Evolutionary conservation across 1,139 yeast genomes (phyloP).

Genomic region (Yamadazyma sp.): DNA sequence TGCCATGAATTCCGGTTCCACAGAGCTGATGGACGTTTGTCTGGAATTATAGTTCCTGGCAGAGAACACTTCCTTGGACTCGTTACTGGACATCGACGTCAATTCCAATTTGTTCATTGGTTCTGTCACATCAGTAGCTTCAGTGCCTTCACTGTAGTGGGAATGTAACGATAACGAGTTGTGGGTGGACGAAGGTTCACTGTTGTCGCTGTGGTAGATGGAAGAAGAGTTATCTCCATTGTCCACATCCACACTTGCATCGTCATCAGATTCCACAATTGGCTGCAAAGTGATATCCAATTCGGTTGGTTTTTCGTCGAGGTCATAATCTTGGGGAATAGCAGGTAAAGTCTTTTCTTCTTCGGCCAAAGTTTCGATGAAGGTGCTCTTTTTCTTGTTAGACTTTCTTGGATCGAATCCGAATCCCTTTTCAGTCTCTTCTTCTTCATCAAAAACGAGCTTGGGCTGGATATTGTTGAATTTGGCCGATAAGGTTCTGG

Average conservation of each 20-base stretch:
- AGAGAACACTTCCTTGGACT: conserved; percentile 13
- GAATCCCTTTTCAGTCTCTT: conserved; percentile 16
- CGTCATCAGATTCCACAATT: conserved; percentile 36
- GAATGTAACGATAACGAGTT: conserved; percentile 45
- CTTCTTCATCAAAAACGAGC: conserved; percentile 19
- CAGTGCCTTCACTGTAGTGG: conserved; percentile 29
- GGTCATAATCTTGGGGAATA: conserved; percentile 6
- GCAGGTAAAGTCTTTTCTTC: conserved; percentile 9
- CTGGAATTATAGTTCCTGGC: conserved; percentile 15
- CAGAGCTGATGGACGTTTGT: conserved; percentile 18
- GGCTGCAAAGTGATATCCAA: conserved; percentile 32
- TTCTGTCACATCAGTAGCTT: conserved; percentile 14
- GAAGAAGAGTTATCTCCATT: conserved; percentile 33
- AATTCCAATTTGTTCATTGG: conserved; percentile 18
- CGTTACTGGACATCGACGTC: conserved; percentile 14
- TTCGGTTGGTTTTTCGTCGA: conserved; percentile 17
- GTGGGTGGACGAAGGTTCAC: conserved; percentile 33
- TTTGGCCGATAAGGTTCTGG: conserved; percentile 12
- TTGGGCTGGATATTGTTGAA: conserved; percentile 18
- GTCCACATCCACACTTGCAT: conserved; percentile 21
- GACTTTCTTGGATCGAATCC: conserved; percentile 26
- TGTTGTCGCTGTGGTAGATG: conserved; percentile 32
- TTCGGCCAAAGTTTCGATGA: conserved; percentile 3
- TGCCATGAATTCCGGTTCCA: conserved; percentile 18
- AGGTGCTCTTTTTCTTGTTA: conserved; percentile 11